phyloP scores from a whole-genome alignment of 2,329 filamentous ascomycete species.

The Aspergillus sp. region DNA sequence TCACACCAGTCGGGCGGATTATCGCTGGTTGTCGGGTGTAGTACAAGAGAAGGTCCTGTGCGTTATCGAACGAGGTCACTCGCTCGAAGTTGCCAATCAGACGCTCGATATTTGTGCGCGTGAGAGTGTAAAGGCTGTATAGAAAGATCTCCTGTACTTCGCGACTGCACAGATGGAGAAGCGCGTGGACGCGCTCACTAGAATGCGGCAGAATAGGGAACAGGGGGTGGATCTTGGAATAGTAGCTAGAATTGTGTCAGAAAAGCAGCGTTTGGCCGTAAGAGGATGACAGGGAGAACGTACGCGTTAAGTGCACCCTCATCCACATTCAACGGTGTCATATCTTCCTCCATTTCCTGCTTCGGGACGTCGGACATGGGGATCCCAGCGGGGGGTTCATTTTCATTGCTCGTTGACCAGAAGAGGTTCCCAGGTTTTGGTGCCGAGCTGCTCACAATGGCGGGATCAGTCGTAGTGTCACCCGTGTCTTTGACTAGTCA shows the following conservation, averaged over 20 bases:
- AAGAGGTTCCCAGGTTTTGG: constrained; percentile 39
- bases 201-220: constrained; percentile 43
- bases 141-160: constrained; percentile 42
- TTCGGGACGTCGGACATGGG: constrained; percentile 33
- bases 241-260: constrained; percentile 34
- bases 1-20: constrained; percentile 33
- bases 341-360: constrained; percentile 33
- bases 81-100: constrained; percentile 34
- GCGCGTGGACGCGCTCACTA: constrained; percentile 35
- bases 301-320: constrained; percentile 42
- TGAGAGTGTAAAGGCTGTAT: constrained; percentile 39
- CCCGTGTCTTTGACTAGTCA: constrained; percentile 17
- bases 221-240: constrained; percentile 40
- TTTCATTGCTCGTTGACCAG: constrained; percentile 36
- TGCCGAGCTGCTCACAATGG: constrained; percentile 36
- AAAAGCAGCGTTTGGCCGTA: not conserved
- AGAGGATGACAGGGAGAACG: constrained; percentile 11
- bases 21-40: constrained; percentile 38
- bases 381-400: constrained; percentile 30
- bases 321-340: constrained; percentile 36
- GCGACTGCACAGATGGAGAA: constrained; percentile 40
- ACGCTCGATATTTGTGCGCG: constrained; percentile 36
- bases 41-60: constrained; percentile 39
- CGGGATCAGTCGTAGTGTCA: constrained; percentile 33
- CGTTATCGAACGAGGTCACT: constrained; percentile 38